phyloP scores from a whole-genome alignment of 2,329 filamentous ascomycete genomes.

The Raffaelea deltoideospora region DNA sequence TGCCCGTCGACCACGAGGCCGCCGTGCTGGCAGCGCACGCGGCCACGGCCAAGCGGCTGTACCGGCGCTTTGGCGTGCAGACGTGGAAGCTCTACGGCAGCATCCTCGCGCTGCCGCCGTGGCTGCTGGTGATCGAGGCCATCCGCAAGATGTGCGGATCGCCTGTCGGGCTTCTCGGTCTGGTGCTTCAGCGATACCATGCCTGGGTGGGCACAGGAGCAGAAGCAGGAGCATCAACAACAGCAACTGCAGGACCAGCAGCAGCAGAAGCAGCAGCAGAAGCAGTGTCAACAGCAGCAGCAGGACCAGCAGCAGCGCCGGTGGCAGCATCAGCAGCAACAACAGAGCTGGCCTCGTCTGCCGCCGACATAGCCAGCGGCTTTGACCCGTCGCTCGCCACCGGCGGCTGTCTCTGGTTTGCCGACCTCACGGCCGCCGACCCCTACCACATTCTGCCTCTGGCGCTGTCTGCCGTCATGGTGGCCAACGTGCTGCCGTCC shows the following conservation, averaged over 20 bases:
- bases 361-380: not conserved
- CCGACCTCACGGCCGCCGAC: conserved; percentile 35
- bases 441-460: conserved; percentile 33
- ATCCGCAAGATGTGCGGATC: conserved; percentile 31
- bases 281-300: not conserved
- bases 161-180: conserved; percentile 20
- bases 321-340: conserved; percentile 1
- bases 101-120: conserved; percentile 29
- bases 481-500: conserved; percentile 19
- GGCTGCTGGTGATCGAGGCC: conserved; percentile 34
- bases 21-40: conserved; percentile 11
- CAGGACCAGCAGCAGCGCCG: not conserved
- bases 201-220: too few species aligned
- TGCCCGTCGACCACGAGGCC: conserved; percentile 3
- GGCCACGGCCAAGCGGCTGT: conserved; percentile 12
- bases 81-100: conserved; percentile 27
- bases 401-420: conserved; percentile 40
- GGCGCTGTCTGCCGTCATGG: conserved; percentile 19
- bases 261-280: conserved; percentile 2
- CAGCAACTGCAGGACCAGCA: too few species aligned
- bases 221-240: conserved; percentile 5
- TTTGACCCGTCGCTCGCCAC: conserved; percentile 22
- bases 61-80: conserved; percentile 24
- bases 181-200: too few species aligned
- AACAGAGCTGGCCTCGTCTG: not conserved